Evolutionary conservation across 1,284 basidiomycete genomes (phyloP), one percentile per base, ranked within the genome.

Genomic region (Leucoagaricus sp.): DNA sequence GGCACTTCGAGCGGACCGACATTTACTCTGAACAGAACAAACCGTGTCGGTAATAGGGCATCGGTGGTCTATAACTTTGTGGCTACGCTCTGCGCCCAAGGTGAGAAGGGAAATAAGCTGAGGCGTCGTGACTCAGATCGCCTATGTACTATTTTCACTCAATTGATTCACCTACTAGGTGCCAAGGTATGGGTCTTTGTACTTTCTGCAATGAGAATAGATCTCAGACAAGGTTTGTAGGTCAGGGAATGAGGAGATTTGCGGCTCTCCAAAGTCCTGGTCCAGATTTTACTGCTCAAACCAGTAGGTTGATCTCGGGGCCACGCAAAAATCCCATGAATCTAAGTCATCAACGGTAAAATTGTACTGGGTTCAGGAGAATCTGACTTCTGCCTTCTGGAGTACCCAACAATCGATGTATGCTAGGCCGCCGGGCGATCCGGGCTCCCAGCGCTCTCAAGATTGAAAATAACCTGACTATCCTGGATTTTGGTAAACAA

Each of bases 21-120:
- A 26, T 5, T 17, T 42, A 33, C 46, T 42, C 2, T 31, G 49
- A 48, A 28, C 17, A 42, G 45, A 55, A 49, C 53, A 49, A 49
- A 33, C n/a, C n/a, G 29, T n/a, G 8, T 45, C 29, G 36, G 49
- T 9, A 19, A 10, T 21, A 17, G 15, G 6, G 19, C 38, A 19
- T 13, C 28, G 19, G 51, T 44, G 33, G 29, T 4, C 28, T 15
- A 17, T 1, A 23, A 4, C 19, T 34, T 38, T 38, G 36, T 42
- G n/a, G n/a, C n/a, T 15, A 12, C 6, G 19, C 29, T 29, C 26
- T 31, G 40, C n/a, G n/a, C n/a, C n/a, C n/a, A n/a, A n/a, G n/a
- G n/a, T n/a, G n/a, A n/a, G n/a, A n/a, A n/a, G n/a, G n/a, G n/a
- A n/a, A 34, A n/a, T 28, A 21, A 42, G 8, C 12, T 19, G 12